Evolutionary conservation across 768 basidiomycete genomes (phyloP).

Genomic region (Termitomyces sp.): DNA sequence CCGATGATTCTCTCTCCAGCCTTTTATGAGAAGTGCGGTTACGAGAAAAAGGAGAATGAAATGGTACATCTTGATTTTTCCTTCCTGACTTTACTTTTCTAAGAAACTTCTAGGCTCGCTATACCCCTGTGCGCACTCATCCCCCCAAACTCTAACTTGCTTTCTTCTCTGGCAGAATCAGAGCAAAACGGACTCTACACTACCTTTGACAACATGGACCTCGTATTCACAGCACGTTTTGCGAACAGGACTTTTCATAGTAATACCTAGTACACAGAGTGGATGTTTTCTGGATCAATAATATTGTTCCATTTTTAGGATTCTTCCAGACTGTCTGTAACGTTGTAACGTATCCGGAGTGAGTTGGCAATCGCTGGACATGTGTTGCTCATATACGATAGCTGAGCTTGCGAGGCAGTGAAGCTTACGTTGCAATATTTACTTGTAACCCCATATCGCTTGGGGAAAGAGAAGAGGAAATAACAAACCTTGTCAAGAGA

Average conservation of each 20-base stretch:
- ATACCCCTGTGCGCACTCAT: constrained; percentile 44
- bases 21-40: constrained; percentile 99
- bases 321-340: not conserved
- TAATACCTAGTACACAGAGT: not conserved
- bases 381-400: no score
- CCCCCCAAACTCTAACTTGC: constrained; percentile 33
- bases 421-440: no score
- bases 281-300: not conserved
- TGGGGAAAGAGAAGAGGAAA: no score
- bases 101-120: constrained; percentile 48
- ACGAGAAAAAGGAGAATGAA: constrained; percentile 84
- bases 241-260: not conserved
- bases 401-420: not conserved
- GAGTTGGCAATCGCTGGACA: no score
- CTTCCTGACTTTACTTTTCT: not conserved
- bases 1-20: constrained; percentile 40
- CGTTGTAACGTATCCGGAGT: no score
- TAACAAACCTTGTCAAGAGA: no score
- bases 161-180: constrained; percentile 3
- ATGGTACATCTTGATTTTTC: constrained; percentile 58
- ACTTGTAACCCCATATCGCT: no score
- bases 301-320: not conserved
- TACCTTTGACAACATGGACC: not conserved
- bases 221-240: not conserved
- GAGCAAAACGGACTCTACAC: not conserved